Evolutionary conservation across 2,329 filamentous ascomycete genomes (phyloP), one percentile per base, ranked within the genome.

Genomic region (Fonsecaea pugnacius): DNA sequence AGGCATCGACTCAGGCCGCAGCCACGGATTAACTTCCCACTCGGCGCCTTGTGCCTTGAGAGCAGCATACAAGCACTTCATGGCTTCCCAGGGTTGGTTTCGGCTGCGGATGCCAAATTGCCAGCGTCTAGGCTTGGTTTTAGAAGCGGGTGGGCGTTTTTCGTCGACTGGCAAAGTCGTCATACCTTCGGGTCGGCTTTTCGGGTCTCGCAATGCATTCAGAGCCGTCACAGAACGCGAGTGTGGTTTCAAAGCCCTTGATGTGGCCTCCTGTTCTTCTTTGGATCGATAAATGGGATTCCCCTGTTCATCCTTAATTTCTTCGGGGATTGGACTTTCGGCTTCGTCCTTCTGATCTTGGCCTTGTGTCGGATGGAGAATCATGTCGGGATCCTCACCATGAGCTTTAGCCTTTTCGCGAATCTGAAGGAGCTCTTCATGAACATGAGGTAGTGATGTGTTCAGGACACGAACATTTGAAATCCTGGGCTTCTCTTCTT

Each of bases 81-180:
- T 90, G 0, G 95, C 95, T 76, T 99, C 95, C 72, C 93, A 92
- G 0, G 95, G 95, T 62, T 92, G 90, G 73, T 98, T 99, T 55
- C 95, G 88, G 52, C 92, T 96, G 40, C 95, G 87, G 67, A 99
- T 99, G 62, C 95, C 95, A 75, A 99, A 99, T 75, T 99, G 95
- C 95, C 95, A 99, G 70, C 94, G 91, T 16, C 93, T 91, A 1
- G 90, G 90, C 73, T 91, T 92, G 4, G 83, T 79, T 76, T 77
- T 77, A 53, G 76, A 72, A 7, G 75, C 67, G 2, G 75, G 72
- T 9, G 75, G 72, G 16, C 65, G 65, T 50, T 91, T 92, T 51
- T 71, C 69, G 10, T 70, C 67, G 46, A 32, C 7, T 12, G 66
- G 46, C 33, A 84, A 70, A n/a, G 79, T 78, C 3, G 84, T 84